Percentiles rank a stretch among this genome's conserved stretches.
These are phyloP conservation scores for Solanum etuberosum DNA, from an alignment of 257 asterid genomes.

Conservation along the genomic window DNA sequence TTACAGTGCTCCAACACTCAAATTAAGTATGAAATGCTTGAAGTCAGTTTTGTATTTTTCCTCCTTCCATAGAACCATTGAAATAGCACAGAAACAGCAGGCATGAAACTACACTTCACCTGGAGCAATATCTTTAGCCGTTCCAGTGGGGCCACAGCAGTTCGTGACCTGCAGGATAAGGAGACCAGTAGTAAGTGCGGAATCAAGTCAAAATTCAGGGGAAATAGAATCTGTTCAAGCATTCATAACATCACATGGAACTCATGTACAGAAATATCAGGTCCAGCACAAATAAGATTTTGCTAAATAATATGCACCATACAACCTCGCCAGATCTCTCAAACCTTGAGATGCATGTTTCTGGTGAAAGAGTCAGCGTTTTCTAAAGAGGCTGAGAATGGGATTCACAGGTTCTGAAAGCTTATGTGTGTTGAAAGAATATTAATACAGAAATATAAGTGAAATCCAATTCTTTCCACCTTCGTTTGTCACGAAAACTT, in stretches of 20 bases:
- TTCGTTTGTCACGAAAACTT: not conserved
- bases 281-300: not conserved
- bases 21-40: not conserved
- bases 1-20: not conserved
- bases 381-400: not conserved
- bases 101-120: slow-evolving; percentile 27
- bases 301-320: not conserved
- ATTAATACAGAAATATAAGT: not conserved
- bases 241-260: not conserved
- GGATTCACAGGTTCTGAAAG: not conserved
- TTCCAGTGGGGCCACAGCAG: slow-evolving; percentile 99
- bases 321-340: not conserved
- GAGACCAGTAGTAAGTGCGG: not conserved
- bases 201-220: not conserved
- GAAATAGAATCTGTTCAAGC: not conserved
- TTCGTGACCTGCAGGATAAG: slow-evolving; percentile 66
- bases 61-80: not conserved
- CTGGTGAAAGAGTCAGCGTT: not conserved
- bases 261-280: not conserved
- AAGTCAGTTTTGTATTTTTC: not conserved
- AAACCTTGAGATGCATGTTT: not conserved
- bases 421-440: not conserved
- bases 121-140: slow-evolving; percentile 88
- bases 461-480: not conserved
- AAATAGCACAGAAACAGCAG: not conserved